Evolutionary conservation across 257 asterid genomes (phyloP).

Genomic region (Nicotiana sylvestris): DNA sequence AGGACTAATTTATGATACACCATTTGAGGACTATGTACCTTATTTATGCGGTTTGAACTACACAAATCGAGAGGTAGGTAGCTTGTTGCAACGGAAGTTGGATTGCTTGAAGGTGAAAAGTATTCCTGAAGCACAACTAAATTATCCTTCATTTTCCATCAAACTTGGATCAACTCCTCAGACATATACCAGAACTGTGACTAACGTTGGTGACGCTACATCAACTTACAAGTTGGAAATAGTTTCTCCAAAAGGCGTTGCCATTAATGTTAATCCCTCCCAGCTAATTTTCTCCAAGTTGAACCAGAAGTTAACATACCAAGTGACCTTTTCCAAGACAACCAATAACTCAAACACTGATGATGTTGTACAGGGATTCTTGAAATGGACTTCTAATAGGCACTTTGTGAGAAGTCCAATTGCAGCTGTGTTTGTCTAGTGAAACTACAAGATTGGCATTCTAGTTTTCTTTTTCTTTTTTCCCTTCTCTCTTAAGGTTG

Average conservation of each 20-base stretch:
- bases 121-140: constrained; percentile 25
- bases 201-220: constrained; percentile 32
- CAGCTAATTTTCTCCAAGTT: constrained; percentile 17
- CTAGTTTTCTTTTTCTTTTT: neutral
- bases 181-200: constrained; percentile 33
- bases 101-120: constrained; percentile 18
- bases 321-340: constrained; percentile 24
- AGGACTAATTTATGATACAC: constrained; percentile 44
- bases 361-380: constrained; percentile 23
- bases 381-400: constrained; percentile 34
- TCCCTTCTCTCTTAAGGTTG: too few species aligned
- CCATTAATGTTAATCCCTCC: constrained; percentile 29
- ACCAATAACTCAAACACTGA: neutral
- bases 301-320: constrained; percentile 30
- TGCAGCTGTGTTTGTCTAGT: neutral
- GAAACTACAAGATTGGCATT: neutral
- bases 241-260: constrained; percentile 23
- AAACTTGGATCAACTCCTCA: constrained; percentile 15
- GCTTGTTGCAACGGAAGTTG: constrained; percentile 8
- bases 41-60: constrained; percentile 47
- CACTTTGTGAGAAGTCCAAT: constrained; percentile 37
- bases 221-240: constrained; percentile 22
- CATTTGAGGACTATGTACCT: constrained; percentile 36
- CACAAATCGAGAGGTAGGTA: constrained; percentile 22
- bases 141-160: constrained; percentile 26